Percentiles rank a stretch among this genome's conserved stretches.
Evolutionary conservation across 805 yeast species (phyloP).

Genomic region (Lachancea thermotolerans): DNA sequence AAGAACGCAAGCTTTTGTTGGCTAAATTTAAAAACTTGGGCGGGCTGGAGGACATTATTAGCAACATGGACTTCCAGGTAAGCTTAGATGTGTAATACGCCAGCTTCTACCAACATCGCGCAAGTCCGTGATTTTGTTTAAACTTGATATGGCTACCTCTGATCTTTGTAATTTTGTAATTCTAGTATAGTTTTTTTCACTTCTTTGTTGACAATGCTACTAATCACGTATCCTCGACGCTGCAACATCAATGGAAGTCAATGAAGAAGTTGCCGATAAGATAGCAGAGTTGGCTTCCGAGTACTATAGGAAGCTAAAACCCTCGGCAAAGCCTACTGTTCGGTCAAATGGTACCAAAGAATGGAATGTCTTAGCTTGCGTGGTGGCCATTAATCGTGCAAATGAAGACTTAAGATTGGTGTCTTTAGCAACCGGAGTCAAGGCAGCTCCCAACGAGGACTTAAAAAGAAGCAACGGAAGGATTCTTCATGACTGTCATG

Average conservation of each 20-base stretch:
- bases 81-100: slow-evolving; percentile 26
- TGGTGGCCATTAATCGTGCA: slow-evolving; percentile 41
- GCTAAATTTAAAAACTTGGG: slow-evolving; percentile 55
- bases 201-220: neutral
- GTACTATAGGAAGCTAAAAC: slow-evolving; percentile 29
- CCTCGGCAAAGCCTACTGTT: slow-evolving; percentile 49
- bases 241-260: neutral
- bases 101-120: neutral
- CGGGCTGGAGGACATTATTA: slow-evolving; percentile 46
- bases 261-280: slow-evolving; percentile 12
- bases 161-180: neutral
- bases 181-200: neutral
- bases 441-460: slow-evolving; percentile 53
- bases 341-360: slow-evolving; percentile 63
- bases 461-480: slow-evolving; percentile 44
- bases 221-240: neutral
- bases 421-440: slow-evolving; percentile 74
- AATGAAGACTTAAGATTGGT: slow-evolving; percentile 32
- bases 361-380: slow-evolving; percentile 79
- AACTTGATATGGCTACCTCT: neutral
- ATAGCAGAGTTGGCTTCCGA: slow-evolving; percentile 15
- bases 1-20: slow-evolving; percentile 39
- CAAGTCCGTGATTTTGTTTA: neutral
- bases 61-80: slow-evolving; percentile 36
- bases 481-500: slow-evolving; percentile 83